phyloP scores from a whole-genome alignment of 2,329 filamentous ascomycete genomes.

The Microdochium bolleyi region DNA sequence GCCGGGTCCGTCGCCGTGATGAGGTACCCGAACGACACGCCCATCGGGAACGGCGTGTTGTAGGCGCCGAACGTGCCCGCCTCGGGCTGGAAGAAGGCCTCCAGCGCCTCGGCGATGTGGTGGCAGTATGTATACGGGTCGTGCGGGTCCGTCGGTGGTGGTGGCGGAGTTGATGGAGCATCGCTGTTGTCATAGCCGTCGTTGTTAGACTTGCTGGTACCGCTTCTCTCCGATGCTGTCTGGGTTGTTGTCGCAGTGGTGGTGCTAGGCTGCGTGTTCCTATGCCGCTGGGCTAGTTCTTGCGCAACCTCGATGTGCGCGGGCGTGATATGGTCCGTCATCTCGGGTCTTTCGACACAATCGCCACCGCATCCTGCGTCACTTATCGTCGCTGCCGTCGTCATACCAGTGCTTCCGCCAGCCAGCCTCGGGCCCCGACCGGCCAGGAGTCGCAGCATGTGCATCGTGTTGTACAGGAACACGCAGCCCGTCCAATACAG shows the following conservation, averaged over 20 bases:
- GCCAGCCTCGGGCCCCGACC: constrained; percentile 1
- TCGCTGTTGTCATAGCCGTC: too few relatives aligned
- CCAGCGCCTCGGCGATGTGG: constrained; percentile 7
- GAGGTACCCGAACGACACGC: constrained; percentile 8
- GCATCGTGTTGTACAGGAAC: constrained; percentile 5
- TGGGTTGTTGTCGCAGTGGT: neutral
- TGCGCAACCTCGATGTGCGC: neutral
- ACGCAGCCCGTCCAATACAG: constrained; percentile 6
- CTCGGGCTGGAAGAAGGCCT: constrained; percentile 6
- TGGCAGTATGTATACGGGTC: constrained; percentile 6
- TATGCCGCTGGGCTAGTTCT: neutral
- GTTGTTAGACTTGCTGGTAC: neutral
- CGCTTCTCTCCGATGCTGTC: neutral
- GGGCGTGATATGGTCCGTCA: neutral
- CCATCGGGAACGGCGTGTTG: constrained; percentile 6
- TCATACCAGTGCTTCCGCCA: too few relatives aligned
- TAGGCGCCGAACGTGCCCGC: constrained; percentile 6
- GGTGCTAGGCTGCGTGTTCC: neutral
- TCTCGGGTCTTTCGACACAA: neutral
- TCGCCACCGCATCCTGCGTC: neutral
- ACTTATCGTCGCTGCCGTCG: too few relatives aligned
- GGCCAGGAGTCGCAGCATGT: constrained; percentile 3
- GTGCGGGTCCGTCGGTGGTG: neutral
- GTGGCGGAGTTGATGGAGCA: too few relatives aligned
- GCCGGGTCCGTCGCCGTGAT: constrained; percentile 4